Base-by-base conservation (phyloP, 768 basidiomycete species). In the Rhizopogon roseolus region DNA sequence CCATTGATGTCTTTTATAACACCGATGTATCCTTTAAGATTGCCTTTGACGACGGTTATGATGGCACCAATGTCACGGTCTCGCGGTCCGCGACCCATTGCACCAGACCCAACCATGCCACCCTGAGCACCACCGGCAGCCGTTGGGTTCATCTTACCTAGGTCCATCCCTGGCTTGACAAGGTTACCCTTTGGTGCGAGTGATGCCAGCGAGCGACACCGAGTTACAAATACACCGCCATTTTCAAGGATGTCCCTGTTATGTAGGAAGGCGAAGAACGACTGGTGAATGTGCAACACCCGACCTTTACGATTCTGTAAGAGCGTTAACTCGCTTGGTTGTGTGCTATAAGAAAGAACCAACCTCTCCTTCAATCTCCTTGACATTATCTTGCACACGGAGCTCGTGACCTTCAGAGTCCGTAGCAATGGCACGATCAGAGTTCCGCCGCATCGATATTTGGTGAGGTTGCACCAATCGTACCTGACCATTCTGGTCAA, bases 1-100 rank as follows among this genome's bases (percentile, higher is more conserved):
- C 94, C 96, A 54, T 94, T 96, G 28, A 93, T 90, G 65, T 98
- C 97, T 71, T 95, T 98, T 76, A 98, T 90, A 5, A 85, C 83
- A 6, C 97, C 97, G 42, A 86, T 77, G 61, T 95, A 88, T 13
- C 93, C 91, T 70, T 99, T 99, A 64, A 88, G 83, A 5, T 90
- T 80, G 5, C 97, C 97, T 66, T 92, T 90, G 55, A 91, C 76
- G 5, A 98, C 82, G 10, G 80, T 79, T 37, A 98, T 91, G 14
- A 78, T 76, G 0, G 80, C 76, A 14, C 94, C 94, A 58, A 94
- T 88, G 62, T 91, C 80, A 16, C 89, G 77, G 67, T 93, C 93
- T 59, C 90, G 76, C 32, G 90, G 87, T 0, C 90, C 91, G 41
- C 90, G 84, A 3, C 81, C 82, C 79, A 90, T 90, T 45, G 72